These are phyloP conservation scores for Zoysia pacifica DNA, from an alignment of 176 grass and related monocot genomes.

Conservation along the genomic window DNA sequence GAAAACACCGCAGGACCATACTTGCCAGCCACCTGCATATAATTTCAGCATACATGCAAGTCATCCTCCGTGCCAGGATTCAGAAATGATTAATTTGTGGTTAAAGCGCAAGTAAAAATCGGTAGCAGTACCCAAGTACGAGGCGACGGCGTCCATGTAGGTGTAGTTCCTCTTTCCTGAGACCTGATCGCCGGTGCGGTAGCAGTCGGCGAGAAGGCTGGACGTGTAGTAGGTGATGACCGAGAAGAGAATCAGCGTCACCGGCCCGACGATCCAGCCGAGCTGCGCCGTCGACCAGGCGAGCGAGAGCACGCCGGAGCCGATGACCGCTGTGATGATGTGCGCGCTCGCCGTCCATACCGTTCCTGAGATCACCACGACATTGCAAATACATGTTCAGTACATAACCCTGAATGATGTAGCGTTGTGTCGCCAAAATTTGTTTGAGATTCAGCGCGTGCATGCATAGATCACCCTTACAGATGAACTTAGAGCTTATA, in stretches of 20 bases:
- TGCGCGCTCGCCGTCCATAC: conserved; percentile 87
- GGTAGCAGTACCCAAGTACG: conserved; percentile 50
- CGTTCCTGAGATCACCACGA: conserved; percentile 50
- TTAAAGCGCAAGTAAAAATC: neutral
- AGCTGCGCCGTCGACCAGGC: conserved; percentile 89
- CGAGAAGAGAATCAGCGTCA: conserved; percentile 68
- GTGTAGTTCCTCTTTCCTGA: conserved; percentile 77
- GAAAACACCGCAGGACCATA: conserved; percentile 70
- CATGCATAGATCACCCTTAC: neutral
- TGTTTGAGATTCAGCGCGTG: neutral
- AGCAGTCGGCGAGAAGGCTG: conserved; percentile 78
- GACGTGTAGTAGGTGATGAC: conserved; percentile 87
- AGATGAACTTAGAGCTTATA: neutral
- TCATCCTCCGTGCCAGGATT: conserved; percentile 18
- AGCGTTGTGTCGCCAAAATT: neutral
- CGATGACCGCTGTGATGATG: conserved; percentile 96
- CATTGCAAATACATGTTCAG: neutral
- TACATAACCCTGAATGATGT: neutral
- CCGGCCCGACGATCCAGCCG: conserved; percentile 67
- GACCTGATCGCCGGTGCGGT: conserved; percentile 59
- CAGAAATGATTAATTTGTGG: neutral
- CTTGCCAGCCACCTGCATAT: conserved; percentile 60
- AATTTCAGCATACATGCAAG: neutral
- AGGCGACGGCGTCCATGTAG: conserved; percentile 78
- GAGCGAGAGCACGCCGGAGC: conserved; percentile 87